Evolutionary conservation across 2,329 filamentous ascomycete genomes (phyloP).

Genomic region (Didymella lethalis): DNA sequence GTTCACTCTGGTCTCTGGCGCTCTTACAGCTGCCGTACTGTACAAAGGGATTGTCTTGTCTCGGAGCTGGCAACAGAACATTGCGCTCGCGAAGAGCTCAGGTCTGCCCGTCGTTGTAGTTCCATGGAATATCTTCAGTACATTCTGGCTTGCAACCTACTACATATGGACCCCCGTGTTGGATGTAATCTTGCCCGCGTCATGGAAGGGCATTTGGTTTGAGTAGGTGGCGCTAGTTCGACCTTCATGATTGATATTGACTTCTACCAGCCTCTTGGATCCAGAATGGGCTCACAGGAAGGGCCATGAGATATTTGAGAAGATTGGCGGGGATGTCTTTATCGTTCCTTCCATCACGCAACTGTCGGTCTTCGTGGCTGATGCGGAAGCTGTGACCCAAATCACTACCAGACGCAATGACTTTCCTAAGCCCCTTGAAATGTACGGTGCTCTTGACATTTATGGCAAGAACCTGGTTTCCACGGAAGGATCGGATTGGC

Average conservation of each 20-base stretch:
- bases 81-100: slow-evolving; percentile 56
- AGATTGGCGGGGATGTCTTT: slow-evolving; percentile 67
- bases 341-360: slow-evolving; percentile 67
- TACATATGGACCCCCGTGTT: slow-evolving; percentile 65
- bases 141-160: slow-evolving; percentile 65
- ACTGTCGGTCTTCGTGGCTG: slow-evolving; percentile 65
- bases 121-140: slow-evolving; percentile 59
- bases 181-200: slow-evolving; percentile 59
- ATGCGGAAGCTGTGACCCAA: slow-evolving; percentile 71
- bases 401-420: slow-evolving; percentile 71
- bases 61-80: slow-evolving; percentile 51
- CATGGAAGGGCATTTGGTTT: slow-evolving; percentile 66
- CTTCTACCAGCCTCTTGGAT: slow-evolving; percentile 57
- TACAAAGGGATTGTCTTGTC: slow-evolving; percentile 46
- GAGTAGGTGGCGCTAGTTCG: slow-evolving; percentile 58
- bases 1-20: slow-evolving; percentile 36
- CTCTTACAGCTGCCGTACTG: slow-evolving; percentile 40
- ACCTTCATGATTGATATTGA: slow-evolving; percentile 12
- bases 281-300: slow-evolving; percentile 68
- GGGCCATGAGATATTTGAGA: slow-evolving; percentile 65
- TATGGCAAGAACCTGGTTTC: slow-evolving; percentile 77
- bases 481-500: slow-evolving; percentile 74
- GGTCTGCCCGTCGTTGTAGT: slow-evolving; percentile 55
- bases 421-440: slow-evolving; percentile 72
- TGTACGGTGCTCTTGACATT: slow-evolving; percentile 67